Conservation (phyloP, 306 rosid species). For the Abrus precatorius region DNA sequence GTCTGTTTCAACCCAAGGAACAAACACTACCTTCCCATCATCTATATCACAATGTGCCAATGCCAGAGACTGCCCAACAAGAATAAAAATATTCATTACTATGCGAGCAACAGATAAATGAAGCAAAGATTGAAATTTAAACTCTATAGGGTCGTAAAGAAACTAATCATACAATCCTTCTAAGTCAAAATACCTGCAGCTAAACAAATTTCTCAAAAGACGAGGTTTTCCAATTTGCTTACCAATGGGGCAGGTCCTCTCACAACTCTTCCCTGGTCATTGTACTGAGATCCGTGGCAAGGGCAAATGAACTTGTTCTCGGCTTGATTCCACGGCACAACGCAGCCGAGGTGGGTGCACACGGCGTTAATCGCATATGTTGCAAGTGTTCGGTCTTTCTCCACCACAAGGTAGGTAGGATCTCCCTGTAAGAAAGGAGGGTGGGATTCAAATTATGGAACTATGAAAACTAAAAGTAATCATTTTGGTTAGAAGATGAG, state of each 20-base stretch:
- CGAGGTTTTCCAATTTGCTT: constrained; percentile 45
- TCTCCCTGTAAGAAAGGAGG: constrained; percentile 67
- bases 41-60: constrained; percentile 81
- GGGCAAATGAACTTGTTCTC: constrained; percentile 97
- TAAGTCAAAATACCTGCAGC: constrained; percentile 5
- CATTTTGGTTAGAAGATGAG: constrained; percentile 16
- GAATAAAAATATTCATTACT: constrained; percentile 10
- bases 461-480: background rate
- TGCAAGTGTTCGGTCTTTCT: constrained; percentile 84
- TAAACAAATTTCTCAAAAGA: background rate
- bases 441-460: background rate
- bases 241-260: constrained; percentile 99
- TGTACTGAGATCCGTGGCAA: constrained; percentile 99
- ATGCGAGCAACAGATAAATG: background rate
- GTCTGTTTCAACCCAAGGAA: constrained; percentile 95
- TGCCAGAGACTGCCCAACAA: constrained; percentile 75
- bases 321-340: constrained; percentile 87
- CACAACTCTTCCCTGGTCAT: constrained; percentile 89
- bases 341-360: constrained; percentile 99
- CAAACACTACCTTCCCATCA: constrained; percentile 84
- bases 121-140: constrained; percentile 7
- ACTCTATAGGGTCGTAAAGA: constrained; percentile 1
- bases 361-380: constrained; percentile 94
- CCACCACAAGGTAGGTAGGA: constrained; percentile 97
- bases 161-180: constrained; percentile 11